Evolutionary conservation across 2,329 filamentous ascomycete species (phyloP).

Genomic region (Curvularia verruculosa): DNA sequence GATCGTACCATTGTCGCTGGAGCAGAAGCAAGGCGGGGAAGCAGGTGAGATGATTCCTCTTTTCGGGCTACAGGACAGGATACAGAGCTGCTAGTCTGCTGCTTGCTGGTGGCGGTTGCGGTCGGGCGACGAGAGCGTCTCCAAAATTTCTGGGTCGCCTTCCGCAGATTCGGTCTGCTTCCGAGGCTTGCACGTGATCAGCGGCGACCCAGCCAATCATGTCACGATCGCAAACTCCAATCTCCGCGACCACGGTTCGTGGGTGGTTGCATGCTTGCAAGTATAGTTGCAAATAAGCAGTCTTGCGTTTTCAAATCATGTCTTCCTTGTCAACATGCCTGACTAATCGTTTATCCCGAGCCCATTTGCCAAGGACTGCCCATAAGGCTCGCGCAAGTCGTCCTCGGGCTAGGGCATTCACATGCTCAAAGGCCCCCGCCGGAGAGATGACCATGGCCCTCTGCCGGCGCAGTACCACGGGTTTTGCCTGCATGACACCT

Average conservation of each 20-base stretch:
- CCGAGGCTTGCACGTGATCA: conserved; percentile 33
- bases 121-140: conserved; percentile 21
- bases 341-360: neutral
- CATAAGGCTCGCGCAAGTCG: conserved; percentile 16
- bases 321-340: neutral
- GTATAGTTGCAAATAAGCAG: neutral
- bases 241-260: conserved; percentile 2
- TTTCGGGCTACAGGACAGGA: neutral
- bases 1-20: conserved; percentile 35
- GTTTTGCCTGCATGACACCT: conserved; percentile 16
- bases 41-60: neutral
- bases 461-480: conserved; percentile 22
- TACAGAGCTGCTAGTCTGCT: neutral
- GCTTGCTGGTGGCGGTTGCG: conserved; percentile 20
- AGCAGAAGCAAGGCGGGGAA: neutral
- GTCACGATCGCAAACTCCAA: conserved; percentile 37
- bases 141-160: conserved; percentile 39
- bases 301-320: neutral
- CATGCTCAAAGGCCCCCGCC: conserved; percentile 32
- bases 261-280: conserved; percentile 1
- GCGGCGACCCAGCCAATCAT: conserved; percentile 35
- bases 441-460: conserved; percentile 17
- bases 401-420: conserved; percentile 33
- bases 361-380: conserved; percentile 3
- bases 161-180: conserved; percentile 35